These are phyloP conservation scores for Fusarium fujikuroi DNA, from an alignment of 2,329 filamentous ascomycete genomes.

Conservation along the genomic window DNA sequence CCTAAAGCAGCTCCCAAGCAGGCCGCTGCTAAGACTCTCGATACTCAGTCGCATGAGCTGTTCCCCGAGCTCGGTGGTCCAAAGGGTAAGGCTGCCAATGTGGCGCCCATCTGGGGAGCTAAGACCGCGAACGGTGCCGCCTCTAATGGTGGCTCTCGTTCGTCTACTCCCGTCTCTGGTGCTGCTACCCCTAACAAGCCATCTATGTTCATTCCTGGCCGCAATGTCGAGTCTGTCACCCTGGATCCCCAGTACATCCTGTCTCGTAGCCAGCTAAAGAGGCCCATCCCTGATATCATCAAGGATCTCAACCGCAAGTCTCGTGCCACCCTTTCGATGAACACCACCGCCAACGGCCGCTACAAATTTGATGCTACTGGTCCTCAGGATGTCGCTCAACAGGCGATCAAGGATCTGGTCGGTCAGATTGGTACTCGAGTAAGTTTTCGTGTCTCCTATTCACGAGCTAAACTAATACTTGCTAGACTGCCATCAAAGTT, in stretches of 20 bases:
- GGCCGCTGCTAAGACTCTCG: constrained; percentile 67
- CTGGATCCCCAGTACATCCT: constrained; percentile 81
- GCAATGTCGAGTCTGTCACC: constrained; percentile 79
- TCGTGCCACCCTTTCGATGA: constrained; percentile 85
- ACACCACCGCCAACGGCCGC: constrained; percentile 75
- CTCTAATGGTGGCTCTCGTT: constrained; percentile 66
- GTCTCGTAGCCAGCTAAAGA: constrained; percentile 81
- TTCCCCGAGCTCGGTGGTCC: constrained; percentile 89
- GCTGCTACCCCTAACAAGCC: constrained; percentile 56
- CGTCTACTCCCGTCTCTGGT: constrained; percentile 72
- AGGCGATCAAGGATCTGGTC: constrained; percentile 89
- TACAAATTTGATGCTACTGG: constrained; percentile 88
- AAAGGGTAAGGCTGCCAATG: constrained; percentile 74
- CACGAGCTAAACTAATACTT: constrained; percentile 33
- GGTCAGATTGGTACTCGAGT: constrained; percentile 89
- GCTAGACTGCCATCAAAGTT: constrained; percentile 71
- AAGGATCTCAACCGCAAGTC: constrained; percentile 94
- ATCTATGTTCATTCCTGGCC: constrained; percentile 81
- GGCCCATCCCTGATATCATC: constrained; percentile 84
- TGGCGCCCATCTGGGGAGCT: constrained; percentile 80
- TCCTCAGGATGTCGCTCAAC: constrained; percentile 82
- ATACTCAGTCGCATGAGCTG: constrained; percentile 88
- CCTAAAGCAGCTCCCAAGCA: constrained; percentile 76
- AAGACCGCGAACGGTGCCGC: constrained; percentile 69
- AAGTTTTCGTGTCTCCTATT: constrained; percentile 41